Percentiles rank a stretch among this genome's conserved stretches.
These are phyloP conservation scores for Umbelopsis sp. DNA, from an alignment of 371 early-diverging fungal genomes.

Conservation along the genomic window DNA sequence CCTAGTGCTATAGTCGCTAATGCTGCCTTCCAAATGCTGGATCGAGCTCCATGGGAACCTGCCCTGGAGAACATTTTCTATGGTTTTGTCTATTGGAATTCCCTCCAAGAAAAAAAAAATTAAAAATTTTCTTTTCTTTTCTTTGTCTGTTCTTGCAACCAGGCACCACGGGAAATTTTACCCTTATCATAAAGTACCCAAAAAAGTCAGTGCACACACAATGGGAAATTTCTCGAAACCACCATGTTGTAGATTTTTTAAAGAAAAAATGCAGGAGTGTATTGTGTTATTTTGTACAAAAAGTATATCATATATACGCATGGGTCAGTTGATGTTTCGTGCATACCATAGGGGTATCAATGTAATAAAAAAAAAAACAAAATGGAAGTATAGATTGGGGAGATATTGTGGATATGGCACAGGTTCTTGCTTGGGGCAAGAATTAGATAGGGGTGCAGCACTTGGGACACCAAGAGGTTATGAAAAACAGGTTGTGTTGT, in stretches of 20 bases:
- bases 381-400: not conserved
- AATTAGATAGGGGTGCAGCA: slow-evolving; percentile 7
- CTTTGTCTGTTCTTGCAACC: no score
- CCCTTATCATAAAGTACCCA: no score
- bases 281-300: not conserved
- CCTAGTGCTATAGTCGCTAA: not conserved
- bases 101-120: not conserved
- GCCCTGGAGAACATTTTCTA: slow-evolving; percentile 9
- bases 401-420: not conserved
- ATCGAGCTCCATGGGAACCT: not conserved
- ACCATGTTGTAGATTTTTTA: no score
- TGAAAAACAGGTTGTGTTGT: slow-evolving; percentile 6
- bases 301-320: not conserved
- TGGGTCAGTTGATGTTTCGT: not conserved
- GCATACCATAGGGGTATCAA: not conserved
- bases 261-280: not conserved
- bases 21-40: not conserved
- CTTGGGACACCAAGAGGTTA: slow-evolving; percentile 14
- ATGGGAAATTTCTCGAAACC: no score
- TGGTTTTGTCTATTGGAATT: not conserved
- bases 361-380: not conserved
- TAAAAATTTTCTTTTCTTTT: not conserved
- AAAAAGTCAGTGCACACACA: no score
- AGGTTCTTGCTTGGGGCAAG: no score
- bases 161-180: no score